Conservation (phyloP, 2,329 filamentous ascomycete species). For the Epichloe elymi region DNA sequence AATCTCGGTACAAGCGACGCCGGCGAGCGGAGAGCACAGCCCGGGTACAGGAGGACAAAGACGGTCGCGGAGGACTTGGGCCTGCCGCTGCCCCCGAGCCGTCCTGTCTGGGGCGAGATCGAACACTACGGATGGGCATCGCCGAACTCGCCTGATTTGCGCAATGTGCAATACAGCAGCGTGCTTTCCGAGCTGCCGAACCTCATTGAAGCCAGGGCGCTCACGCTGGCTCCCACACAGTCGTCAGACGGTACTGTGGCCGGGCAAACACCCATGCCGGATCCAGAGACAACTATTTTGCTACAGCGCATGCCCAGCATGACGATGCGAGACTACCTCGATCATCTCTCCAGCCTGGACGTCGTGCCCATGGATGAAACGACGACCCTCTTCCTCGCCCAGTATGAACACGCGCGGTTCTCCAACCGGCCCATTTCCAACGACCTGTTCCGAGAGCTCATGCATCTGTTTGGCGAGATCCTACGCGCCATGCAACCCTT, state of each 20-base stretch:
- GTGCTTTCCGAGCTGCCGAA: conserved; percentile 78
- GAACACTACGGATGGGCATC: conserved; percentile 83
- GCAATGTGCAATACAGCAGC: conserved; percentile 68
- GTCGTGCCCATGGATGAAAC: conserved; percentile 36
- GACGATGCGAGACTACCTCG: conserved; percentile 68
- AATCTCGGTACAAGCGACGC: conserved; percentile 6
- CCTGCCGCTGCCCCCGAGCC: conserved; percentile 36
- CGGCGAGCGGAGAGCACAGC: conserved; percentile 9
- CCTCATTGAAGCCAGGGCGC: conserved; percentile 81
- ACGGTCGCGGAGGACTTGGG: conserved; percentile 25
- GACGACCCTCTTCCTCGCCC: conserved; percentile 51
- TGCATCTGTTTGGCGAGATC: conserved; percentile 73
- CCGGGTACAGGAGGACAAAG: conserved; percentile 20
- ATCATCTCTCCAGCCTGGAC: conserved; percentile 53
- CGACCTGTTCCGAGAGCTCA: conserved; percentile 59
- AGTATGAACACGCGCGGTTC: conserved; percentile 80
- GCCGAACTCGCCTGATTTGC: conserved; percentile 59
- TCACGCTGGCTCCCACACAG: conserved; percentile 62
- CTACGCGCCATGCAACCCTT: conserved; percentile 61
- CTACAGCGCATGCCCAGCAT: conserved; percentile 59
- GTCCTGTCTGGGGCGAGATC: conserved; percentile 65
- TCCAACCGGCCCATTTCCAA: conserved; percentile 57
- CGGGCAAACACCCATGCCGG: conserved; percentile 30
- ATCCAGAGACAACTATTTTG: conserved; percentile 54
- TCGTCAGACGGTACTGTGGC: neutral